Base-by-base conservation (phyloP, 2,329 filamentous ascomycete genomes). In the Ciborinia camelliae region DNA sequence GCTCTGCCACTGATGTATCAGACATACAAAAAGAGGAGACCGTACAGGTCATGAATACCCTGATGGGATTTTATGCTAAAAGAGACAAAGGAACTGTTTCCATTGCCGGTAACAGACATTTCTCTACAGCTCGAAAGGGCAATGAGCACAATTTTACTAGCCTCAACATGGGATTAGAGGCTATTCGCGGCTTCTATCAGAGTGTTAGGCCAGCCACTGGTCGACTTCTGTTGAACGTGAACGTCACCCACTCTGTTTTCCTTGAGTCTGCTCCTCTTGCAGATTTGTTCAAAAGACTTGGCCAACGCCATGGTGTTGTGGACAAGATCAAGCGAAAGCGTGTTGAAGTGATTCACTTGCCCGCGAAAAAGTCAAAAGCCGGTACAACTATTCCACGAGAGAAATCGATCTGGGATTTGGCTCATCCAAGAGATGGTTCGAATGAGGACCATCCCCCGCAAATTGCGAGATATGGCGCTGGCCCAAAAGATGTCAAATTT, bases 211-310 rank as follows among this genome's bases (percentile, higher is more conserved):
- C 84, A 2, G 81, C 84, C 3, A 83, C 84, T 18, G 81, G 80
- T 47, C 79, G 85, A 4, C 76, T 89, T 5, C 72, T 89, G 0
- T 73, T 89, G 15, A 89, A 90, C 64, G 77, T 89, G 3, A 87
- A 89, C 65, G 84, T 88, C 32, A 84, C 84, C 10, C 82, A 82
- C 52, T 79, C 80, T 2, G 84, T 85, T 0, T 88, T 86, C 70
- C 86, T 85, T 73, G 78, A 83, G 68, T 70, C 78, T 2, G 78
- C 78, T 0, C 73, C 75, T 3, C 73, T 87, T 26, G 63, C 59
- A 3, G 41, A 68, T 0, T 64, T 82, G 0, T 78, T 82, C 14
- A 43, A 61, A 0, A 71, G 74, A 32, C 76, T 76, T 52, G 71
- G 73, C 12, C 65, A 65, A 4, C 69, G 65, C 6, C 71, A 70